phyloP scores from a whole-genome alignment of 176 grass and related monocot species.

The Eleusine indica region DNA sequence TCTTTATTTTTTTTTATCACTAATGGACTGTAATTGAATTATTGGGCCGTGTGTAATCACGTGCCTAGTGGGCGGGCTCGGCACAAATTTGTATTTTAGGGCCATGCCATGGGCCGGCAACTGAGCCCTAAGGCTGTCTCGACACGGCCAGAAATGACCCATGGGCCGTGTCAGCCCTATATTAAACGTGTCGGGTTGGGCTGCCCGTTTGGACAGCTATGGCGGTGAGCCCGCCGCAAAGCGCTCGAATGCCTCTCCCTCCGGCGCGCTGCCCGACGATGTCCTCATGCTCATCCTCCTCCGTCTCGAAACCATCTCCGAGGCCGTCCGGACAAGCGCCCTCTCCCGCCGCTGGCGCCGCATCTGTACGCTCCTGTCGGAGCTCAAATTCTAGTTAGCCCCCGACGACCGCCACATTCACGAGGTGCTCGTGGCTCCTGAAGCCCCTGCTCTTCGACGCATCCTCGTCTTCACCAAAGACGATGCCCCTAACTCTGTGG shows the following conservation, averaged over 20 bases:
- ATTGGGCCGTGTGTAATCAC: no score
- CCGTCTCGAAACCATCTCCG: background rate
- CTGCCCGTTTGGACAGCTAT: no score
- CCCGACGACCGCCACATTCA: background rate
- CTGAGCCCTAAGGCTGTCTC: no score
- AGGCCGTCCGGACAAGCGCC: slow-evolving; percentile 11
- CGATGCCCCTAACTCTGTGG: background rate
- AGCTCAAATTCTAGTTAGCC: background rate
- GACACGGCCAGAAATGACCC: no score
- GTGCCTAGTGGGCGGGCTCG: no score
- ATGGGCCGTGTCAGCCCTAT: no score
- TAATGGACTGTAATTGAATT: no score
- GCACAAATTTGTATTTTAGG: no score
- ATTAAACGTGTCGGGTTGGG: no score
- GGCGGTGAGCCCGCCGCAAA: background rate
- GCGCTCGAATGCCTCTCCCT: background rate
- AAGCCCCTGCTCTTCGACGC: background rate
- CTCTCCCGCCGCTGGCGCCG: slow-evolving; percentile 38
- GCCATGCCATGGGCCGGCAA: no score
- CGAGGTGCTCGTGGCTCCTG: background rate
- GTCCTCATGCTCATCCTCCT: slow-evolving; percentile 4
- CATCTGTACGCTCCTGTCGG: slow-evolving; percentile 21
- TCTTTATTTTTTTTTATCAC: no score
- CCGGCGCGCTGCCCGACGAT: background rate
- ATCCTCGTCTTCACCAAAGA: background rate